These are phyloP conservation scores for Penicillium canariense DNA, from an alignment of 495 filamentous ascomycete species.

Conservation along the genomic window DNA sequence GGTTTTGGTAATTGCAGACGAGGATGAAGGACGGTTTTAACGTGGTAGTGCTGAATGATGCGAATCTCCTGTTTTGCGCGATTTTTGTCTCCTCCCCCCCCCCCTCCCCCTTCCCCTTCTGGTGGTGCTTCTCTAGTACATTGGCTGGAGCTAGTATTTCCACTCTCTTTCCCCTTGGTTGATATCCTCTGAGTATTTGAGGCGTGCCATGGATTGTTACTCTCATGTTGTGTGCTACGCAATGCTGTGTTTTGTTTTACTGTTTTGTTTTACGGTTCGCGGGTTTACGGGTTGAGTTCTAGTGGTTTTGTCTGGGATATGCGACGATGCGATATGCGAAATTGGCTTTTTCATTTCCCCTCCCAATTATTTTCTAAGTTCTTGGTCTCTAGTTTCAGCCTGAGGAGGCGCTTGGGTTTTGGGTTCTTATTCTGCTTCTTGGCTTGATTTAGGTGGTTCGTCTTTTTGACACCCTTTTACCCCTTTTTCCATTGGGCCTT, in stretches of 20 bases:
- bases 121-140: background rate
- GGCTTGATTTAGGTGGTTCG: constrained; percentile 7
- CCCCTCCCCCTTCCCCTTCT: background rate
- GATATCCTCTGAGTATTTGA: constrained; percentile 26
- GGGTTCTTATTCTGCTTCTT: constrained; percentile 14
- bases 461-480: background rate
- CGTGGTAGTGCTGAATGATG: background rate
- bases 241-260: constrained; percentile 5
- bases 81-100: background rate
- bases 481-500: background rate
- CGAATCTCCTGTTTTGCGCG: background rate
- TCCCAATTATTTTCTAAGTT: constrained; percentile 7
- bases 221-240: constrained; percentile 2
- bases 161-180: constrained; percentile 12
- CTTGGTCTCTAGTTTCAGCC: constrained; percentile 26
- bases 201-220: constrained; percentile 7
- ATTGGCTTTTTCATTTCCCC: constrained; percentile 7
- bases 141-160: background rate
- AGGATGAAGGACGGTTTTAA: background rate
- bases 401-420: constrained; percentile 27
- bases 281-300: constrained; percentile 15
- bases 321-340: constrained; percentile 27
- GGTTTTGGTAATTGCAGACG: constrained; percentile 5
- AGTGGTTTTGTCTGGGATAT: constrained; percentile 21
- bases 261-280: constrained; percentile 4